Percentiles rank a stretch among this genome's conserved stretches.
Evolutionary conservation across 108 stramenopile genomes (phyloP).

Genomic region (Skeletonema tropicum): DNA sequence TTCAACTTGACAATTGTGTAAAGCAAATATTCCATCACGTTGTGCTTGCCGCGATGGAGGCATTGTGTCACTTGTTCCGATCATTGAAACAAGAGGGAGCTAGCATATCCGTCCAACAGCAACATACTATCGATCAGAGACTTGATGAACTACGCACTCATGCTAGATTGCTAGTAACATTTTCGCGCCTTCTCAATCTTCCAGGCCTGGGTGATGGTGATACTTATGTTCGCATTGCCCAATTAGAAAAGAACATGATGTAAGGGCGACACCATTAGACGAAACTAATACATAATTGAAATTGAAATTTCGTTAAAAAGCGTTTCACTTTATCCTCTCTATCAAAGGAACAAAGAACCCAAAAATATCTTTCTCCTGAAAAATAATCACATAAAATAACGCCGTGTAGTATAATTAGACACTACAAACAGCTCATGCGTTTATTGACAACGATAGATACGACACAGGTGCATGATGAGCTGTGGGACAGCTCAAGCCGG

Average conservation of each 20-base stretch:
- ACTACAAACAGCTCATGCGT: no score
- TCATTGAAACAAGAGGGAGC: constrained; percentile 20
- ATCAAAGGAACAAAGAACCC: no score
- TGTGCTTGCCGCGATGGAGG: constrained; percentile 48
- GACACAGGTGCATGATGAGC: no score
- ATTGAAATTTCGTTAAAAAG: background rate
- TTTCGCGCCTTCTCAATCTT: constrained; percentile 62
- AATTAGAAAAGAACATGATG: constrained; percentile 60
- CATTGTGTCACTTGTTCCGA: constrained; percentile 45
- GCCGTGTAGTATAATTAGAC: no score
- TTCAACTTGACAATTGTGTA: constrained; percentile 33
- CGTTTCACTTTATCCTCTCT: constrained; percentile 47
- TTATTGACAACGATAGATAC: no score
- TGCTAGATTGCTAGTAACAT: constrained; percentile 73
- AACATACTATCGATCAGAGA: constrained; percentile 38
- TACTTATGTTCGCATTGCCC: constrained; percentile 43
- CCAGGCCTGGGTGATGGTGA: constrained; percentile 39
- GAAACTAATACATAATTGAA: background rate
- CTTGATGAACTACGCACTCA: constrained; percentile 57
- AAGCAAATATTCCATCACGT: constrained; percentile 49
- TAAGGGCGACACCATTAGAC: background rate
- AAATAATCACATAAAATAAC: no score
- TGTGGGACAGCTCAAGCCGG: no score
- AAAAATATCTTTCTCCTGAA: no score
- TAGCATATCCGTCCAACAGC: constrained; percentile 16